Conservation (phyloP, 257 asterid genomes). For the Eucommia ulmoides region DNA sequence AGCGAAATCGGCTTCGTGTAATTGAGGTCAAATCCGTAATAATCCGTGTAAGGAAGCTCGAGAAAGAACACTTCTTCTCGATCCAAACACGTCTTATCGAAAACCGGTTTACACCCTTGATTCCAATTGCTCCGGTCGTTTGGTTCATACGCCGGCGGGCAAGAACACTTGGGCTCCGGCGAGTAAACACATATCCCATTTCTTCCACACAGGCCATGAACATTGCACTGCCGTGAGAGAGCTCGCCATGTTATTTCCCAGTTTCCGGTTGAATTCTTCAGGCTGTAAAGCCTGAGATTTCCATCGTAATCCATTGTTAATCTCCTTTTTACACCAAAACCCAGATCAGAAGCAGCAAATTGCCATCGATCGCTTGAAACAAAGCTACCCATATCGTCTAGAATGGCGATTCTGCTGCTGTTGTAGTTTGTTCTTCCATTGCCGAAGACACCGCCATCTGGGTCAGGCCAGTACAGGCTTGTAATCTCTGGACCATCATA, state of each 20-base stretch:
- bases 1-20: slow-evolving; percentile 10
- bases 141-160: slow-evolving; percentile 43
- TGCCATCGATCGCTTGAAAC: slow-evolving; percentile 40
- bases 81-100: slow-evolving; percentile 15
- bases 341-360: slow-evolving; percentile 41
- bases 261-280: slow-evolving; percentile 34
- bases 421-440: slow-evolving; percentile 54
- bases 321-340: slow-evolving; percentile 39
- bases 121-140: slow-evolving; percentile 35
- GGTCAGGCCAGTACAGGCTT: slow-evolving; percentile 59
- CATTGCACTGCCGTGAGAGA: slow-evolving; percentile 31
- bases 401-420: slow-evolving; percentile 43
- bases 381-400: slow-evolving; percentile 42
- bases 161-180: slow-evolving; percentile 28
- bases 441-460: slow-evolving; percentile 13
- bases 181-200: slow-evolving; percentile 42
- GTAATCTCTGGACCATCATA: slow-evolving; percentile 51
- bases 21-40: slow-evolving; percentile 50
- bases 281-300: slow-evolving; percentile 51
- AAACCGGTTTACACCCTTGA: slow-evolving; percentile 34
- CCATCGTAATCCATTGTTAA: slow-evolving; percentile 55
- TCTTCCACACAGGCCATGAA: slow-evolving; percentile 51
- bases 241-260: slow-evolving; percentile 65
- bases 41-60: slow-evolving; percentile 45
- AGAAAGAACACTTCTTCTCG: slow-evolving; percentile 31